Conservation (phyloP, 345 rosid species). For the Euphorbia lathyris region DNA sequence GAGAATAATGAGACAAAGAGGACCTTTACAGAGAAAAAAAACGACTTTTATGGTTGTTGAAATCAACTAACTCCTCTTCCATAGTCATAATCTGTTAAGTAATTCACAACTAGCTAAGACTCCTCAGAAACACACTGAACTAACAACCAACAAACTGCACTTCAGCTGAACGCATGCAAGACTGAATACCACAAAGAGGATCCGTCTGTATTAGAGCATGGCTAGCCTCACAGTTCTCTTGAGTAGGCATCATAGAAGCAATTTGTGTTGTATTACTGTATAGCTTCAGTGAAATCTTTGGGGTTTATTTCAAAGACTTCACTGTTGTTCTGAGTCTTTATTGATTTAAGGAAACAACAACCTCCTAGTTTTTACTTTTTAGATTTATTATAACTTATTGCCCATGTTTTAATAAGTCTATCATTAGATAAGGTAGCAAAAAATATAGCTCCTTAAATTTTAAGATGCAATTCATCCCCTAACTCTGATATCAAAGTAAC, state of each 20-base stretch:
- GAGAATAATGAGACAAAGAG: no score
- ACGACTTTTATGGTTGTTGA: no score
- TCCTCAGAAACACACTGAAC: neutral
- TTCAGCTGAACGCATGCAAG: neutral
- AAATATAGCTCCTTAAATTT: neutral
- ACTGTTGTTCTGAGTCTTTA: neutral
- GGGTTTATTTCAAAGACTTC: neutral
- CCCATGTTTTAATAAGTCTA: neutral
- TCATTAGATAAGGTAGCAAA: neutral
- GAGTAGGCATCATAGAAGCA: neutral
- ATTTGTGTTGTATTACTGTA: no score
- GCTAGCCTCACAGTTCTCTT: no score
- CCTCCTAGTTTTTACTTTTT: neutral
- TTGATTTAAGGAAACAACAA: neutral
- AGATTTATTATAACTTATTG: neutral
- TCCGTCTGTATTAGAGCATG: no score
- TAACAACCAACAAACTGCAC: neutral
- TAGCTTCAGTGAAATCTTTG: neutral
- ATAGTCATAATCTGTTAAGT: neutral
- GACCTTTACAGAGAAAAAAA: no score
- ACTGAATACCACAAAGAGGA: no score
- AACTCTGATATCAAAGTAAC: neutral
- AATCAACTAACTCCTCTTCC: neutral
- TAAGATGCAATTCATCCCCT: neutral
- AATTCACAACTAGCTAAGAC: neutral